Conservation (phyloP, 352 stramenopile species). For the Pythium guiyangense region DNA sequence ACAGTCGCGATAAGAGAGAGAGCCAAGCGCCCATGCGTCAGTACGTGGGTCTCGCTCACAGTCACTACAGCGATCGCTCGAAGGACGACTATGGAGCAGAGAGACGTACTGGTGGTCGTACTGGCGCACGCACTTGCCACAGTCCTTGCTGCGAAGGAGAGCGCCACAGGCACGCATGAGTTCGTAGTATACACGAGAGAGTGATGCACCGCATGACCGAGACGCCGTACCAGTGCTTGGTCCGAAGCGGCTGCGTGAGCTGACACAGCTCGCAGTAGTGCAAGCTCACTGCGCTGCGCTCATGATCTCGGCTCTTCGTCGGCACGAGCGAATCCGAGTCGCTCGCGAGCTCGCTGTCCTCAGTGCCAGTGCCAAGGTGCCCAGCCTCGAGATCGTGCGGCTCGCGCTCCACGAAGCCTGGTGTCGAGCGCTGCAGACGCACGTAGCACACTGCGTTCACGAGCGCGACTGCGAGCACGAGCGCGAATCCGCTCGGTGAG, state of each 20-base stretch:
- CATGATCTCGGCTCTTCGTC: neutral
- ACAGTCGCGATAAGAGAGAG: neutral
- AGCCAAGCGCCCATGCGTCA: neutral
- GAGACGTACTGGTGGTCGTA: slow-evolving; percentile 75
- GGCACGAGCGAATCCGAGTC: slow-evolving; percentile 30
- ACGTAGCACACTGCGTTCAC: slow-evolving; percentile 42
- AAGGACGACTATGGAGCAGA: neutral
- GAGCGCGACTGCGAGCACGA: slow-evolving; percentile 29
- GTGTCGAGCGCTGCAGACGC: slow-evolving; percentile 53
- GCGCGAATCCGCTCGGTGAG: slow-evolving; percentile 34
- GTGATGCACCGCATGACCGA: neutral
- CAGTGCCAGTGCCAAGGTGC: neutral
- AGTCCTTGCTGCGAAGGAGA: slow-evolving; percentile 50
- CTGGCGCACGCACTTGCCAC: slow-evolving; percentile 60
- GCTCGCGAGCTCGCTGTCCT: slow-evolving; percentile 15
- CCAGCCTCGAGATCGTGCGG: slow-evolving; percentile 18
- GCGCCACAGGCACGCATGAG: neutral
- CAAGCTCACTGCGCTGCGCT: slow-evolving; percentile 7
- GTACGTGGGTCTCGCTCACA: neutral
- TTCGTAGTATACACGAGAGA: too few relatives aligned
- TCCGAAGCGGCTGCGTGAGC: slow-evolving; percentile 53
- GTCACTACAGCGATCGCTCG: too few relatives aligned
- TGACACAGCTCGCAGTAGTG: slow-evolving; percentile 61
- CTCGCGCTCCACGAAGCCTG: slow-evolving; percentile 36
- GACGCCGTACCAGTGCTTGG: slow-evolving; percentile 60